These are phyloP conservation scores for Oemleria cerasiformis DNA, from an alignment of 306 rosid genomes.

Conservation along the genomic window DNA sequence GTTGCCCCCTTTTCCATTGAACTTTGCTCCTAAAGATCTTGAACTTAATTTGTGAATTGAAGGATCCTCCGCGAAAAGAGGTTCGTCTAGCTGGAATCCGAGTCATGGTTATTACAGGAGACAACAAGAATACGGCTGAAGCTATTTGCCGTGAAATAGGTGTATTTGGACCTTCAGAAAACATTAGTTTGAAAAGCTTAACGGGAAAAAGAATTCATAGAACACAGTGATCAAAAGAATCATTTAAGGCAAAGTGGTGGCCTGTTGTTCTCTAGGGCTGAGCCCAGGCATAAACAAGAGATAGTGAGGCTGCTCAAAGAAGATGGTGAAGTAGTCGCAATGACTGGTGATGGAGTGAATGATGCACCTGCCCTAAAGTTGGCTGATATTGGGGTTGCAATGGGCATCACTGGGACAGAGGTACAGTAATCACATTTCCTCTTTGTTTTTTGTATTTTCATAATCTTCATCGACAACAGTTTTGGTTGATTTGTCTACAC, in stretches of 20 bases:
- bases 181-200: constrained; percentile 58
- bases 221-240: constrained; percentile 44
- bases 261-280: constrained; percentile 95
- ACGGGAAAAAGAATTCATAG: constrained; percentile 82
- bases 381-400: constrained; percentile 96
- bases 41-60: neutral
- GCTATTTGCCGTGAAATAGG: constrained; percentile 92
- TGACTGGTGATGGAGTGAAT: constrained; percentile 59
- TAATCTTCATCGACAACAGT: neutral
- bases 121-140: constrained; percentile 92
- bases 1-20: neutral
- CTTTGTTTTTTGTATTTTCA: neutral
- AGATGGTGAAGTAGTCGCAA: constrained; percentile 45
- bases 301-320: constrained; percentile 82
- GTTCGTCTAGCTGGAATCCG: constrained; percentile 89
- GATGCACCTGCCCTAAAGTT: constrained; percentile 97
- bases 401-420: constrained; percentile 98
- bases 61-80: constrained; percentile 96
- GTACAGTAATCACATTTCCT: constrained; percentile 26
- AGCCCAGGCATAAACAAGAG: constrained; percentile 92
- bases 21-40: neutral
- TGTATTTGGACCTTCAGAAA: constrained; percentile 64
- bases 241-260: constrained; percentile 67
- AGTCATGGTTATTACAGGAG: constrained; percentile 92
- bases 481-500: neutral